Base-by-base conservation (phyloP, 352 stramenopile species). In the Phytophthora kernoviae region DNA sequence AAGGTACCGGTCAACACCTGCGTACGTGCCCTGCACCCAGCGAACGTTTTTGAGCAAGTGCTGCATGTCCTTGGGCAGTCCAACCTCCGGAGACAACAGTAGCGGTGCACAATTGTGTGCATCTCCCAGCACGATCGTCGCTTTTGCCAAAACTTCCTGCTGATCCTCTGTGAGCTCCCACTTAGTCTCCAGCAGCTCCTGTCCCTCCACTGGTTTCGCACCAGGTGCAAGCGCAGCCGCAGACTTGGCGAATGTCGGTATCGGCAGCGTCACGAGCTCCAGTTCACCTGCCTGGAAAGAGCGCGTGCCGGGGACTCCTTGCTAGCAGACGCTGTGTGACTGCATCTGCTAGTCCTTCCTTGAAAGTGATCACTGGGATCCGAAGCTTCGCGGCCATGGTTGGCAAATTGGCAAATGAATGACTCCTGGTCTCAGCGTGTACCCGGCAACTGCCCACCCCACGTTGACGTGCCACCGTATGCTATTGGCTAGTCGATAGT, bases 21-120 rank as follows among this genome's bases (percentile, higher is more conserved):
- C 81, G 45, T 82, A 91, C 5, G 77, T 90, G 11, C 67, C 74
- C 58, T 91, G 81, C 58, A 88, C 62, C 79, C 79, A 89, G 47
- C 74, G 51, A 20, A 90, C 49, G 1, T 77, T 72, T 37, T 56
- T 48, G 9, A 87, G 57, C 18, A 87, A 33, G 24, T 70, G 52
- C 37, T 78, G 54, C 45, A 68, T 59, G 40, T 60, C 50, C 42
- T 45, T 33, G 4, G 59, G 57, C 37, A 78, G 53, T 30, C 37
- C 43, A 4, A 11, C 56, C 49, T 51, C 51, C 1, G 45, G 60
- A 10, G 43, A 56, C 55, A 88, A 53, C 18, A 91, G 50, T 49
- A 89, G 51, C 11, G 65, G 58, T 18, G 77, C 70, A 24, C 68
- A 71, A 17, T 61, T 72, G 37, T 84, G 63, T 1, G 79, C 77